Evolutionary conservation across 371 early-diverging fungal species (phyloP), one percentile per base, ranked within the genome.

Genomic region (Actinomortierella ambigua): DNA sequence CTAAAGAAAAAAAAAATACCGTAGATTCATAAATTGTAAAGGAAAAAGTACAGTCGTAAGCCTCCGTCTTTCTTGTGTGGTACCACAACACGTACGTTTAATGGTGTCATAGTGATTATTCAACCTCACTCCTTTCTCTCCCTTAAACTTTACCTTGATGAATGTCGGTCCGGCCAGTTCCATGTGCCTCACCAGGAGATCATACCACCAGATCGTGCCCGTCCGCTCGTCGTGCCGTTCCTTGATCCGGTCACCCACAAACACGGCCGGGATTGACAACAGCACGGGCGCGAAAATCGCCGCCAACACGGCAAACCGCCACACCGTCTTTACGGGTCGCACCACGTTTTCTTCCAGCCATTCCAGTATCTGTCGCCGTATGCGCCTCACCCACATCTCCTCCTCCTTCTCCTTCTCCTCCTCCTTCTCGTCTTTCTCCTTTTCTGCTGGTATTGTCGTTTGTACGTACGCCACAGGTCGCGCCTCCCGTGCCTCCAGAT

Each of bases 121-220:
- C n/a, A n/a, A n/a, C n/a, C n/a, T n/a, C n/a, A n/a, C n/a, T n/a
- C n/a, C n/a, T n/a, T n/a, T n/a, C n/a, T n/a, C n/a, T n/a, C n/a
- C n/a, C n/a, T n/a, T n/a, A n/a, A n/a, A n/a, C n/a, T 26, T 59
- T 75, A 85, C 89, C 79, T 97, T 97, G 65, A 97, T 95, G 73
- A 96, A 95, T 2, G 98, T 93, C 15, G 97, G 94, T 0, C 98
- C 98, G 7, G 93, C 93, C 43, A 80, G 51, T 60, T 94, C 93
- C 90, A 95, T 90, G 56, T 92, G 87, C 50, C 68, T 77, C 46
- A 91, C 86, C 20, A 95, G 50, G 15, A 91, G 83, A 43, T 84
- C 78, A 71, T 90, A 92, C 96, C 96, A 97, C 92, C 91, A 94
- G 3, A 93, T 57, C 1, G 86, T 78, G 4, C 92, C 90, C 18